Evolutionary conservation across 2,329 filamentous ascomycete species (phyloP).

Genomic region (Aspergillus pseudotamarii): DNA sequence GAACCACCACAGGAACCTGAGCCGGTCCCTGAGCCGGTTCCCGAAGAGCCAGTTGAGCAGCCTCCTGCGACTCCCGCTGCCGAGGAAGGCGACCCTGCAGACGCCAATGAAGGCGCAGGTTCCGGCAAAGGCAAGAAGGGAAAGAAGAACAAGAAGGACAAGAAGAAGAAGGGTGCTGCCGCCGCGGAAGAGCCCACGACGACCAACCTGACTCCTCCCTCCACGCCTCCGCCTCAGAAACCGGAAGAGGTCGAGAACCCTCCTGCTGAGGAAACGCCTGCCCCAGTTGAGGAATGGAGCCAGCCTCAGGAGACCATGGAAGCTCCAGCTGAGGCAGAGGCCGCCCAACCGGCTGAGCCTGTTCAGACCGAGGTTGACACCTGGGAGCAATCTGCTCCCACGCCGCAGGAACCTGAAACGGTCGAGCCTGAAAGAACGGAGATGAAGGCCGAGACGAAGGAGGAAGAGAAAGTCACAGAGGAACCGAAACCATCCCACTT

Average conservation of each 20-base stretch:
- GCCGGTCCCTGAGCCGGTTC: background rate
- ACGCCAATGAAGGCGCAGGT: conserved; percentile 3
- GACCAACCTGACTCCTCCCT: conserved; percentile 40
- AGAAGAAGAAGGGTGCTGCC: conserved; percentile 27
- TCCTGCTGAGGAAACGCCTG: conserved; percentile 7
- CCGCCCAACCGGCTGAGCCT: background rate
- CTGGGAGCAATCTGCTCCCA: conserved; percentile 17
- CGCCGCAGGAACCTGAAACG: conserved; percentile 12
- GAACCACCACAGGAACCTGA: background rate
- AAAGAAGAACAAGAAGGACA: conserved; percentile 36
- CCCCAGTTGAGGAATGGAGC: conserved; percentile 12
- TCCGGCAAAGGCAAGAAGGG: conserved; percentile 16
- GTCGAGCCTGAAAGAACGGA: background rate
- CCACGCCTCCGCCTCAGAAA: conserved; percentile 37
- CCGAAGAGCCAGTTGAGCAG: conserved; percentile 1
- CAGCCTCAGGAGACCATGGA: background rate
- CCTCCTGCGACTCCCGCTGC: background rate
- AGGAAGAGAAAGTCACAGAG: conserved; percentile 1
- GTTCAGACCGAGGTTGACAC: conserved; percentile 9
- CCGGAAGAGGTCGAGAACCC: conserved; percentile 17
- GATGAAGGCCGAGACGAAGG: background rate
- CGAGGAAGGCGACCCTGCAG: conserved; percentile 5
- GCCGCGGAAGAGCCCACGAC: conserved; percentile 27
- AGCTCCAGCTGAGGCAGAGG: background rate
- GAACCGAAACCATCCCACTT: conserved; percentile 1